Conservation (phyloP, 2,329 filamentous ascomycete species). For the Xylaria sp. region DNA sequence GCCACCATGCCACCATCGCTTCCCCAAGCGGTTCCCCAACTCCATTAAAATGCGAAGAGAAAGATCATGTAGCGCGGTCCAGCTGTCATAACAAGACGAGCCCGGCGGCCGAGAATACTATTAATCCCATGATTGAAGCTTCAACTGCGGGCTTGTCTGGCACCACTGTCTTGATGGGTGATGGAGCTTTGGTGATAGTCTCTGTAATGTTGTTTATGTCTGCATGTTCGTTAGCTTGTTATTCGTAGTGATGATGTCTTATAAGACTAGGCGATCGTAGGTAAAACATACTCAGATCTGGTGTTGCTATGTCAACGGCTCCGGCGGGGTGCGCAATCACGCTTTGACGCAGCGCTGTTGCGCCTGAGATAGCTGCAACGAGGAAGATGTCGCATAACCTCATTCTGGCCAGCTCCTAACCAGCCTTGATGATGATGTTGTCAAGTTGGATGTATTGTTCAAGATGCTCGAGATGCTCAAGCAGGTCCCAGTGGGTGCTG, state of each 20-base stretch:
- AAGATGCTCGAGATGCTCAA: slow-evolving; percentile 9
- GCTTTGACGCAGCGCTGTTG: slow-evolving; percentile 39
- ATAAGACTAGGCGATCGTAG: not conserved
- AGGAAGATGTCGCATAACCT: slow-evolving; percentile 40
- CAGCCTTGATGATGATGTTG: not conserved
- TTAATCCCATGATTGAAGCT: slow-evolving; percentile 49
- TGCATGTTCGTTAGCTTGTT: slow-evolving; percentile 35
- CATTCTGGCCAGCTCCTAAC: slow-evolving; percentile 38
- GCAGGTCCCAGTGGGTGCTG: slow-evolving; percentile 12
- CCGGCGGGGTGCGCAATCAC: slow-evolving; percentile 40
- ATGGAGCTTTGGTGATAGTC: slow-evolving; percentile 35
- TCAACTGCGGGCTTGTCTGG: slow-evolving; percentile 46
- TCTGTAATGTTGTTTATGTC: slow-evolving; percentile 43
- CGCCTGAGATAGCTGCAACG: slow-evolving; percentile 34
- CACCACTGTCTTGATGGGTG: slow-evolving; percentile 40
- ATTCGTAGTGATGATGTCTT: slow-evolving; percentile 5
- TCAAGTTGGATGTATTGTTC: slow-evolving; percentile 10
- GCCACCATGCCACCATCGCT: slow-evolving; percentile 1
- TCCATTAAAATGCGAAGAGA: slow-evolving; percentile 42
- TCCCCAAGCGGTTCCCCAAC: slow-evolving; percentile 30
- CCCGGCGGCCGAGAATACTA: slow-evolving; percentile 49
- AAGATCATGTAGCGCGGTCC: not conserved
- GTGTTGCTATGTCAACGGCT: slow-evolving; percentile 31
- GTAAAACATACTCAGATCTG: slow-evolving; percentile 37
- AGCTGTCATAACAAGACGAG: slow-evolving; percentile 46